Base-by-base conservation (phyloP, 2,329 filamentous ascomycete species). In the Corniculantispora saksenae region DNA sequence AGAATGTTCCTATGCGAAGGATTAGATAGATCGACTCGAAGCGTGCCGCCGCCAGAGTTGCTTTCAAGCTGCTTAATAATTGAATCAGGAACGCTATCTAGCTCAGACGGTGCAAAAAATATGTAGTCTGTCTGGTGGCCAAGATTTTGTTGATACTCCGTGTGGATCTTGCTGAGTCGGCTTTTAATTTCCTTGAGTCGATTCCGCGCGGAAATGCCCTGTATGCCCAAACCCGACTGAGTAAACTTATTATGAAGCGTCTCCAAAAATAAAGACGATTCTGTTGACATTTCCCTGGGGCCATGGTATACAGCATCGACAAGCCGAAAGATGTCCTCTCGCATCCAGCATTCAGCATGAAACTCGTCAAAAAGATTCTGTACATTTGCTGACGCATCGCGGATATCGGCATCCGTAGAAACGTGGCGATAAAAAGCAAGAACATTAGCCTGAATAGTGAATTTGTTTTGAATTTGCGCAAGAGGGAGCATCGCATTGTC, bases 391-490 rank as follows among this genome's bases (percentile, higher is more conserved):
- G 58, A 61, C 12, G 47, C 58, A 19, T 27, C 45, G 3, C 58
- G 58, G 3, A 61, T 5, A 3, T 50, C 27, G 17, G n/a, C 45
- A 25, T 61, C 58, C 4, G 6, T 29, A 15, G 58, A 50, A 40
- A 61, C 47, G 10, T 50, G 45, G 13, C 58, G 40, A 61, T 51
- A 25, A 27, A 61, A 61, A 19, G 8, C 21, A 19, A 61, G 40
- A 13, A 50, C 23, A 38, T 51, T 61, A 15, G 58, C 19, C 23
- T 50, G 21, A 12, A 51, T 35, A 12, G 43, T 15, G 17, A 48
- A 61, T 32, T 61, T 21, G 21, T 61, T 61, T 19, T 61, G 27
- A 25, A 61, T 40, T 2, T 61, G 45, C 10, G 58, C 58, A 13
- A 61, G 47, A 9, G 29, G 27, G 10, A 40, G 3, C 25, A 61